Conservation (phyloP, 768 basidiomycete species). For the Mrakia frigida region DNA sequence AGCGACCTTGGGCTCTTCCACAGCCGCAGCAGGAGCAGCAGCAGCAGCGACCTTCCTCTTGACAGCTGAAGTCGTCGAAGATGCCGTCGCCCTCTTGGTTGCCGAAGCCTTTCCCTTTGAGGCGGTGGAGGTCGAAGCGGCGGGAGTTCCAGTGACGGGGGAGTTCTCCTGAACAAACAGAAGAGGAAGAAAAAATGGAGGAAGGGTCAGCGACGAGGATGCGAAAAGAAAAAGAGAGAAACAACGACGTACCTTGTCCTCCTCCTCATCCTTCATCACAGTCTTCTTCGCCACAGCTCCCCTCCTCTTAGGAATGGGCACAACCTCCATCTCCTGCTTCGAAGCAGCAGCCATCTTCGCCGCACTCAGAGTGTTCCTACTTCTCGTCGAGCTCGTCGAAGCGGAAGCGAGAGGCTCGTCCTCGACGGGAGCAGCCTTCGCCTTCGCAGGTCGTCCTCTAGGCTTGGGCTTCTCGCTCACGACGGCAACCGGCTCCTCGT, state of each 20-base stretch:
- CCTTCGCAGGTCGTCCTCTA: not conserved
- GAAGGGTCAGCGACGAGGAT: not conserved
- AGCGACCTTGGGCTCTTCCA: constrained; percentile 3
- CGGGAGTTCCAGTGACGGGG: not conserved
- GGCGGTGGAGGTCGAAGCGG: not conserved
- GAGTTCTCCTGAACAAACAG: not conserved
- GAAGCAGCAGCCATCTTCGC: not conserved
- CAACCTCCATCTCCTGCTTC: not conserved
- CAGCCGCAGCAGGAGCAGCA: not conserved
- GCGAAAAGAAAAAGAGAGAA: not conserved
- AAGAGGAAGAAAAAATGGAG: not conserved
- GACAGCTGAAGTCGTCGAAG: not conserved
- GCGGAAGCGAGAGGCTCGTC: not conserved
- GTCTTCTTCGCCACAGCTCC: not conserved
- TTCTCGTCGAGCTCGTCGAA: not conserved
- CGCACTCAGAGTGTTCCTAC: not conserved
- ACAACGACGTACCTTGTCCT: not conserved
- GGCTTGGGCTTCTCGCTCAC: not conserved
- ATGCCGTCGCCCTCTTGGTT: not conserved
- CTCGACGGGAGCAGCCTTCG: not conserved
- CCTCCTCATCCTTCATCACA: not conserved
- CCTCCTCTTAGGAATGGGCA: constrained; percentile 3
- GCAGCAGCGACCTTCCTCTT: constrained; percentile 6
- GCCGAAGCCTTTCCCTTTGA: not conserved
- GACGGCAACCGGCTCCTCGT: not conserved